Evolutionary conservation across 768 basidiomycete species (phyloP), one percentile per base, ranked within the genome.

Genomic region (Mycena indigotica): DNA sequence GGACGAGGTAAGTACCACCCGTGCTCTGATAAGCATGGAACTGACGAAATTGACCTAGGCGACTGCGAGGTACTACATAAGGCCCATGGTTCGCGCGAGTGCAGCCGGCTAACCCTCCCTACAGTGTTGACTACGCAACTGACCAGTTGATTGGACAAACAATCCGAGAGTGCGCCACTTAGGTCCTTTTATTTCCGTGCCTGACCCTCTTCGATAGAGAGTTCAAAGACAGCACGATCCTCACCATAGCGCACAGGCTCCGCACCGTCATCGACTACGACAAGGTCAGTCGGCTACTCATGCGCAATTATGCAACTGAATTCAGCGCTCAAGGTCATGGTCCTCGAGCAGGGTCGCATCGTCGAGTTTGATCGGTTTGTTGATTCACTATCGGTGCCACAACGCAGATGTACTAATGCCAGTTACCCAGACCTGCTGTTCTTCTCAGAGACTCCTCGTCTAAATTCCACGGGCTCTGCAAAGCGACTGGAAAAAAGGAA

Each of bases 121-220:
- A 10, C 35, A 55, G 26, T 46, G 28, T 60, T 5, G 55, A 23
- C 28, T 46, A 60, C 44, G 46, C 32, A 10, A 94, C 93, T 0
- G 92, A 95, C 68, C 91, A 93, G 67, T 77, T 93, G 5, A 93
- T 91, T 65, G 79, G 87, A 38, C 87, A 87, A 67, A 90, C 89
- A 2, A 91, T 91, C 40, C 73, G 87, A 75, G 82, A 86, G 91
- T 91, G 65, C 69, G 85, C 19, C 10, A 0, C 28, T 23, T 28
- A 13, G 24, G 10, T 21, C 46, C 21, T 26, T 29, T 21, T 49
- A 19, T n/a, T 40, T 41, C n/a, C n/a, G n/a, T n/a, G n/a, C n/a
- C n/a, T n/a, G n/a, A n/a, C n/a, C n/a, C n/a, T n/a, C n/a, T n/a
- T 52, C 23, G 17, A 23, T 66, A 89, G 87, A 13, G 85, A 88